phyloP scores from a whole-genome alignment of 768 basidiomycete species.

The Lentinus brumalis region DNA sequence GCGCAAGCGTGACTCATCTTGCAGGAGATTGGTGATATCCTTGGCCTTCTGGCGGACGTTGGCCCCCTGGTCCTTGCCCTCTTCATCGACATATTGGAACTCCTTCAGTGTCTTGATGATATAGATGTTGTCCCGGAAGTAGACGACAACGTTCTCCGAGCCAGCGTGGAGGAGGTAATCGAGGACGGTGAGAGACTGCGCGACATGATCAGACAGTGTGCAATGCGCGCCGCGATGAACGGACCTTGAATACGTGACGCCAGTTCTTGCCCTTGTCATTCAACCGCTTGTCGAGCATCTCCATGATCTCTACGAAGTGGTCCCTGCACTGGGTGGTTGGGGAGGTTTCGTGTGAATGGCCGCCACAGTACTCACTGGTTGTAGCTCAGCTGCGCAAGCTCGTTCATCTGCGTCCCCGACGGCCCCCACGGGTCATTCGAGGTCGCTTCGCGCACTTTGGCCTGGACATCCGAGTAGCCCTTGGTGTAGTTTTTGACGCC shows the following conservation, averaged over 20 bases:
- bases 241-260: slow-evolving; percentile 98
- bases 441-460: slow-evolving; percentile 94
- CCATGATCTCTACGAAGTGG: slow-evolving; percentile 99
- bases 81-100: slow-evolving; percentile 95
- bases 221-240: slow-evolving; percentile 14
- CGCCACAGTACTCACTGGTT: slow-evolving; percentile 75
- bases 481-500: slow-evolving; percentile 96
- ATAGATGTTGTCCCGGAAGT: slow-evolving; percentile 97
- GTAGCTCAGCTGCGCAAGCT: slow-evolving; percentile 94
- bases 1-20: slow-evolving; percentile 82
- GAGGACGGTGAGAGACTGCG: slow-evolving; percentile 84
- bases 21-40: slow-evolving; percentile 92
- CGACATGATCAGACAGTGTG: neutral
- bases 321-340: slow-evolving; percentile 48
- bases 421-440: slow-evolving; percentile 99
- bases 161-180: slow-evolving; percentile 97
- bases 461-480: slow-evolving; percentile 92
- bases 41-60: slow-evolving; percentile 98
- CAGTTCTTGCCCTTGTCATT: slow-evolving; percentile 99
- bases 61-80: slow-evolving; percentile 96
- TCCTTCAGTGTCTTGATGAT: slow-evolving; percentile 99
- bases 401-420: slow-evolving; percentile 98
- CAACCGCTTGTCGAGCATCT: slow-evolving; percentile 98
- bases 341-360: slow-evolving; percentile 4
- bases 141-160: slow-evolving; percentile 97